phyloP scores from a whole-genome alignment of 208 protist genomes.

The Leishmania aethiopica region DNA sequence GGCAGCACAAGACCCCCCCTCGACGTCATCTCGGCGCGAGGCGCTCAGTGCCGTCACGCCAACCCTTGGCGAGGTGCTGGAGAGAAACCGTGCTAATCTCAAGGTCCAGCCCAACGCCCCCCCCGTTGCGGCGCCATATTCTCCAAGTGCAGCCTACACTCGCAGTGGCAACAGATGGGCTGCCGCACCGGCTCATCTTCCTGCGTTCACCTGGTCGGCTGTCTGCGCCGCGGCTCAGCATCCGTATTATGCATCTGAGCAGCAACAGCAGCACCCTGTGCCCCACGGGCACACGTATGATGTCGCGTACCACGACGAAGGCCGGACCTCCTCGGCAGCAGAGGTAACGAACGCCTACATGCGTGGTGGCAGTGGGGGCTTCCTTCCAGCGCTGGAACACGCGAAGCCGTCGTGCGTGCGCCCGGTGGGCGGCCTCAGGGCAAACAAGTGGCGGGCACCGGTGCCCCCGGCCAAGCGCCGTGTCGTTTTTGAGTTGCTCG shows the following conservation, averaged over 20 bases:
- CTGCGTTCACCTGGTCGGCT: not conserved
- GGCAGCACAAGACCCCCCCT: not conserved
- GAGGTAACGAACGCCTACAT: not conserved
- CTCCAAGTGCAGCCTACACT: not conserved
- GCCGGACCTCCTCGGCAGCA: no score
- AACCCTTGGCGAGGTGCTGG: constrained; percentile 2
- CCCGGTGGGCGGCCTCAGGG: not conserved
- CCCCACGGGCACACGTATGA: not conserved
- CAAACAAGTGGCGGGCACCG: not conserved
- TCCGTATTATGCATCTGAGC: not conserved
- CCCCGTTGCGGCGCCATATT: not conserved
- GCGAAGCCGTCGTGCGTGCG: not conserved
- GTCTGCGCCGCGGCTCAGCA: not conserved
- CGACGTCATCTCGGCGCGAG: not conserved
- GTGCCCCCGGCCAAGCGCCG: no score
- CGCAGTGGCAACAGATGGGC: not conserved
- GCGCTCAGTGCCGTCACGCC: not conserved
- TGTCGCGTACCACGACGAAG: not conserved
- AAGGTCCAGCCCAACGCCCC: not conserved
- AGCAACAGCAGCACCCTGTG: not conserved
- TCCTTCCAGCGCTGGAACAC: not conserved
- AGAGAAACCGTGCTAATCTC: not conserved
- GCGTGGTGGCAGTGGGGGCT: not conserved
- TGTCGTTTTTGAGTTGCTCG: not conserved
- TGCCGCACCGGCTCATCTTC: no score